A percentile compares a stretch with the other conserved stretches of the same genome.
Evolutionary conservation across 1,284 basidiomycete species (phyloP).

Genomic region (Moesziomyces parantarcticus): DNA sequence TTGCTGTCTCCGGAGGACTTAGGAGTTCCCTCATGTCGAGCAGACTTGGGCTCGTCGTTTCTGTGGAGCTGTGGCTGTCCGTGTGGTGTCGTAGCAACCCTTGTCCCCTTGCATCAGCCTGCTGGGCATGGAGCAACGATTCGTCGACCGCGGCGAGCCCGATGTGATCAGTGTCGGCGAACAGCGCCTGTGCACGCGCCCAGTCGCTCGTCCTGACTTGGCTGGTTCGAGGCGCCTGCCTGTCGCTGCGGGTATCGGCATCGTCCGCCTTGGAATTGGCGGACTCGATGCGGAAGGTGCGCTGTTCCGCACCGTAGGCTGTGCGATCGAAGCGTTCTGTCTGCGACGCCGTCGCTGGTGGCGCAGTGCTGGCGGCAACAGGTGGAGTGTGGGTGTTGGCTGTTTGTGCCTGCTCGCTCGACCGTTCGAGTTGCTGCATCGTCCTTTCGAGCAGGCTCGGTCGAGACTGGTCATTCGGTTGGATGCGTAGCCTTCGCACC

Average conservation of each 20-base stretch:
- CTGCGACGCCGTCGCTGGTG: not conserved
- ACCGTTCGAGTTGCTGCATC: conserved; percentile 18
- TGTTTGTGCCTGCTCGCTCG: conserved; percentile 12
- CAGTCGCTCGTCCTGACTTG: conserved; percentile 35
- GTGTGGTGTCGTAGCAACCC: conserved; percentile 17
- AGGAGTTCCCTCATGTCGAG: conserved; percentile 24
- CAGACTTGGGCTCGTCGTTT: conserved; percentile 18
- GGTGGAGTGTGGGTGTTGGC: conserved; percentile 2
- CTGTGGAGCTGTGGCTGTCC: conserved; percentile 25
- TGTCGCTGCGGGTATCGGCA: not conserved
- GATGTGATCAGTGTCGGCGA: not conserved
- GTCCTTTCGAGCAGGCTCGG: conserved; percentile 30
- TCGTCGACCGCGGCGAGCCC: not conserved
- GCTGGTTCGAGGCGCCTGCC: conserved; percentile 6
- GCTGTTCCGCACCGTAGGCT: conserved; percentile 20
- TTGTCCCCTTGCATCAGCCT: not conserved
- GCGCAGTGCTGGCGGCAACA: too few species aligned
- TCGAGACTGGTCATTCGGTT: conserved; percentile 34
- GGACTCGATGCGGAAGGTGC: conserved; percentile 21
- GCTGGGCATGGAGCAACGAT: not conserved
- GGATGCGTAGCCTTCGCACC: conserved; percentile 23
- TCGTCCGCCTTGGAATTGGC: too few species aligned
- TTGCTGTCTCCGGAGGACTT: conserved; percentile 26
- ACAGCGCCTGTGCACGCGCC: conserved; percentile 26
- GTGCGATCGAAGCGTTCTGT: conserved; percentile 17